phyloP scores from a whole-genome alignment of 805 yeast genomes.

The Pichia membranifaciens region DNA sequence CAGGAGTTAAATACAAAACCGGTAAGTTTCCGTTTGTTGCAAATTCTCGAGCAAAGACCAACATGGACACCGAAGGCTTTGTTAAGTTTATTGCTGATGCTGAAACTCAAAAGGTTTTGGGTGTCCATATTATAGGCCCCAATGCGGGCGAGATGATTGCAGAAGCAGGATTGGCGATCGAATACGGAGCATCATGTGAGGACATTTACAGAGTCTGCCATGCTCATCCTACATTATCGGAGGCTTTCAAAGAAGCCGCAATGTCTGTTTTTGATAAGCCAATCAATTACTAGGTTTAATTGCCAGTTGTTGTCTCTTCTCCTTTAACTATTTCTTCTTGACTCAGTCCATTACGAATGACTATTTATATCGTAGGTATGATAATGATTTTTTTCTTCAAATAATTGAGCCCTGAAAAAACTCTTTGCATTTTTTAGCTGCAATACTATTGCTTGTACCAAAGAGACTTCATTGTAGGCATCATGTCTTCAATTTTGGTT shows the following conservation, averaged over 20 bases:
- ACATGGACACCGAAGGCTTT: constrained; percentile 93
- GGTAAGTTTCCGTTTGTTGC: constrained; percentile 99
- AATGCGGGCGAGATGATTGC: constrained; percentile 99
- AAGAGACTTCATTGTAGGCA: no score
- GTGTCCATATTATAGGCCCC: constrained; percentile 96
- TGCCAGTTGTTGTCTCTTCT: no score
- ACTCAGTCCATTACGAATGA: no score
- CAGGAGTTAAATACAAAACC: constrained; percentile 83
- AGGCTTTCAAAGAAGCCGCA: constrained; percentile 98
- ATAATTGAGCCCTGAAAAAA: no score
- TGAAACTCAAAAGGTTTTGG: constrained; percentile 92
- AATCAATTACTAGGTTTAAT: constrained; percentile 44
- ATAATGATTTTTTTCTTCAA: no score
- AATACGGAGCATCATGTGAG: constrained; percentile 98
- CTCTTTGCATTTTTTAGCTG: no score
- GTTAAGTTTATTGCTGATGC: constrained; percentile 95
- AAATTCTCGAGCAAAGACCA: constrained; percentile 98
- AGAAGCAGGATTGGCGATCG: constrained; percentile 95
- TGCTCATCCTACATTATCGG: constrained; percentile 97
- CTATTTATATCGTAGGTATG: no score
- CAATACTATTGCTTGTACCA: no score
- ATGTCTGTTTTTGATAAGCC: constrained; percentile 88
- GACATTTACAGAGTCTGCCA: constrained; percentile 97
- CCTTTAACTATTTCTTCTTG: no score
- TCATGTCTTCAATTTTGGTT: no score